Percentiles rank a stretch among this genome's conserved stretches.
Conservation (phyloP, 108 stramenopile species). For the Halocafeteria seosinensis region DNA sequence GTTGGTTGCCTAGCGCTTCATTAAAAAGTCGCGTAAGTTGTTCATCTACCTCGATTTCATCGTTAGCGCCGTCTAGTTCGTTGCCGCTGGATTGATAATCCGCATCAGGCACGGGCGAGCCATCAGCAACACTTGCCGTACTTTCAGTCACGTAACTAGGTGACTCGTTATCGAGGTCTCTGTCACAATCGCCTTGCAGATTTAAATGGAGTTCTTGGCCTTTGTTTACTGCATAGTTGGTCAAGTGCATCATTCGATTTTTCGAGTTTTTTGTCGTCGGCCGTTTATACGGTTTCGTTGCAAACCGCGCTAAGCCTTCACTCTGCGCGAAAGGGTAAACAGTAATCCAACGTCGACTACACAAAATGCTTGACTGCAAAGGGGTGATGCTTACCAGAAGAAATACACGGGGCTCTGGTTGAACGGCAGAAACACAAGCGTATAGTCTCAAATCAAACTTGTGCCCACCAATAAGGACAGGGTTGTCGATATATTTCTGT, state of each 20-base stretch:
- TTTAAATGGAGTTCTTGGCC: background rate
- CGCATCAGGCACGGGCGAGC: background rate
- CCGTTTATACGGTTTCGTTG: background rate
- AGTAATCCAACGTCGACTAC: background rate
- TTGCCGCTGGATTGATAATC: background rate
- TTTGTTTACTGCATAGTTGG: slow-evolving; percentile 6
- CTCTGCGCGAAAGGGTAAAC: background rate
- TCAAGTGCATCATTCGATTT: background rate
- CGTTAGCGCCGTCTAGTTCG: background rate
- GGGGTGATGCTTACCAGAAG: background rate
- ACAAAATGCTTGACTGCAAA: no score
- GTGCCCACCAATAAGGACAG: slow-evolving; percentile 30
- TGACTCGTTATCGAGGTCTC: background rate
- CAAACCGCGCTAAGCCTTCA: background rate
- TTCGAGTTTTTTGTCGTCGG: background rate
- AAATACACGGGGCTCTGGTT: slow-evolving; percentile 9
- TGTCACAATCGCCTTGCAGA: background rate
- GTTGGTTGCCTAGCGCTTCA: background rate
- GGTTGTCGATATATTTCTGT: slow-evolving; percentile 28
- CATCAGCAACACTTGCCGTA: background rate
- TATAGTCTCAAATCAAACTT: slow-evolving; percentile 53
- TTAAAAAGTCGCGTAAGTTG: no score
- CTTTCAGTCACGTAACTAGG: background rate
- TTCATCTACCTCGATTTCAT: background rate
- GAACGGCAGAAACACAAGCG: slow-evolving; percentile 55